Conservation (phyloP, 139 green algal species). For the Haematococcus lacustris region DNA sequence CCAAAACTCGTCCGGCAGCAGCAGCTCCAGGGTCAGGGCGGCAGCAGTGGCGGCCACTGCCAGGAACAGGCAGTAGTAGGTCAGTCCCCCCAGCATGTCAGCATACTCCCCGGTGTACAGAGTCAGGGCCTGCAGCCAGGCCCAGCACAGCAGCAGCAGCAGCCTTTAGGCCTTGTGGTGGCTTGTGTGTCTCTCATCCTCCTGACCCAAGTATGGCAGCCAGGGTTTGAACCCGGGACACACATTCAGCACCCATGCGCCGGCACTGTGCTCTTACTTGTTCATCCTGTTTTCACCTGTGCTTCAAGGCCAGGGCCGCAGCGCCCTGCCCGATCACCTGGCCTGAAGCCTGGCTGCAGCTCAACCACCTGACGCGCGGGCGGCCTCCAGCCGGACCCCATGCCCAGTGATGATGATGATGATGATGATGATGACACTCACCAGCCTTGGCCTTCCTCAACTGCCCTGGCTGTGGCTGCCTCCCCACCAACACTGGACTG, state of each 20-base stretch:
- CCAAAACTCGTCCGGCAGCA: constrained; percentile 6
- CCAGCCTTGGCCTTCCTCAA: background rate
- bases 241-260: background rate
- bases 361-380: too few species aligned
- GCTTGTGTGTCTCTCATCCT: background rate
- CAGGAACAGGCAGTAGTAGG: constrained; percentile 14
- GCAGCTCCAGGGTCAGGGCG: constrained; percentile 5
- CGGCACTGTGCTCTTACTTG: too few species aligned
- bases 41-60: background rate
- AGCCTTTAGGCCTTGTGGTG: background rate
- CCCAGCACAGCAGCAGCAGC: background rate
- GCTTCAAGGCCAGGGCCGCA: too few species aligned
- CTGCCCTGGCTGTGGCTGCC: background rate
- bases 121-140: constrained; percentile 2
- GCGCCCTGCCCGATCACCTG: too few species aligned
- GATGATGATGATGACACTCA: too few species aligned
- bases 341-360: too few species aligned
- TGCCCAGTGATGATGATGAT: too few species aligned
- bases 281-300: background rate
- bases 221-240: background rate
- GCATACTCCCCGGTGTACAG: constrained; percentile 1
- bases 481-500: background rate
- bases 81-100: constrained; percentile 20
- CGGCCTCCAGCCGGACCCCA: too few species aligned
- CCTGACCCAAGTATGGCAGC: background rate